These are phyloP conservation scores for Fragilaria crotonensis DNA, from an alignment of 108 stramenopile genomes.

Conservation along the genomic window DNA sequence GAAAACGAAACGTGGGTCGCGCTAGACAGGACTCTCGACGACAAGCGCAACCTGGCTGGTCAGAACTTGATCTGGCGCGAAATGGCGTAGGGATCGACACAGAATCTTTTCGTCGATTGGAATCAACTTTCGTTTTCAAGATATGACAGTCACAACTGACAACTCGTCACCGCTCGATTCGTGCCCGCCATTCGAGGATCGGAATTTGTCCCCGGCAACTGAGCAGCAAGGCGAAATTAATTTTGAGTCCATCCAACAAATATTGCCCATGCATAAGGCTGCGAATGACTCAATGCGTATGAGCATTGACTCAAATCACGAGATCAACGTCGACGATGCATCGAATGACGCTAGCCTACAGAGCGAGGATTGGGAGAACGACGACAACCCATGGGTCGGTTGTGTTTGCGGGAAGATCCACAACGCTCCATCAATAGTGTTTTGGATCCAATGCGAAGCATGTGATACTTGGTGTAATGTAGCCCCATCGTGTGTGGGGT, in stretches of 20 bases:
- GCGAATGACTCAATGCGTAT: too few relatives aligned
- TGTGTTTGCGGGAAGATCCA: constrained; percentile 69
- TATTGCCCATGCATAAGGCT: too few relatives aligned
- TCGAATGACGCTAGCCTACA: neutral
- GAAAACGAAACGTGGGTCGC: neutral
- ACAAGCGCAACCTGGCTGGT: neutral
- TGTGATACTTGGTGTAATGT: constrained; percentile 73
- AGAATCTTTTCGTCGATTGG: too few relatives aligned
- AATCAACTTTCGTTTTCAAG: too few relatives aligned
- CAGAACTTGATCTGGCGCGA: neutral
- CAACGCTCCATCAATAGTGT: constrained; percentile 26
- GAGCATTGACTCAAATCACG: neutral
- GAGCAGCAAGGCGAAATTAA: too few relatives aligned
- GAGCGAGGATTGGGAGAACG: constrained; percentile 13
- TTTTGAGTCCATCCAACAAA: too few relatives aligned
- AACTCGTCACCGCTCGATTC: too few relatives aligned
- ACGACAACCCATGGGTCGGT: constrained; percentile 64
- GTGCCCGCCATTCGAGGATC: too few relatives aligned
- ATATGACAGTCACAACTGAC: too few relatives aligned
- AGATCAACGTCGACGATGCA: neutral
- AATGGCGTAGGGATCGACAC: too few relatives aligned
- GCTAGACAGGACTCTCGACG: neutral
- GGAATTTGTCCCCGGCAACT: too few relatives aligned
- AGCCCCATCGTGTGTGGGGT: constrained; percentile 52
- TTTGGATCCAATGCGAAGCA: constrained; percentile 73